Evolutionary conservation across 2,329 filamentous ascomycete genomes (phyloP).

Genomic region (Xylariales sp.): DNA sequence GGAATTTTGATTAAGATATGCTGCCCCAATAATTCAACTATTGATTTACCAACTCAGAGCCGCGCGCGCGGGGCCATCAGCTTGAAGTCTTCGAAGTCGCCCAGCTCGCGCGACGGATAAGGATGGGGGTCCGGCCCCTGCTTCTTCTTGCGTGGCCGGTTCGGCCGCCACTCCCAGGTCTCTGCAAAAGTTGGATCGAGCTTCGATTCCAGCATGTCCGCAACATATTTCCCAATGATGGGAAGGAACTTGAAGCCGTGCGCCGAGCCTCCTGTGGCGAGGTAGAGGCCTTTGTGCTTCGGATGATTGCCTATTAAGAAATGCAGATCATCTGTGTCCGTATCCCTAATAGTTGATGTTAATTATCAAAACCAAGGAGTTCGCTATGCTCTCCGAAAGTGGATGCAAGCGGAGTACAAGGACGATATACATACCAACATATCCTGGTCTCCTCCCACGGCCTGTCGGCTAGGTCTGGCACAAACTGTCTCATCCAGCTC

Average conservation of each 20-base stretch:
- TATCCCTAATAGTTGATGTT: background rate
- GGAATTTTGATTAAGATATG: no score
- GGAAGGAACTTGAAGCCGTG: conserved; percentile 27
- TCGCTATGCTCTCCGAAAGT: no score
- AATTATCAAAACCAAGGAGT: background rate
- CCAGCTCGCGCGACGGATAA: background rate
- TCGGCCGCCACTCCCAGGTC: background rate
- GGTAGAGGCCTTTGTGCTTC: background rate
- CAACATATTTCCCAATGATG: conserved; percentile 23
- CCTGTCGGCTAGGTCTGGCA: conserved; percentile 1
- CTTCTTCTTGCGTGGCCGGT: no score
- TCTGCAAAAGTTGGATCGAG: background rate
- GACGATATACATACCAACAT: conserved; percentile 2
- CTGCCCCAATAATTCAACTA: no score
- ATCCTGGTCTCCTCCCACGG: background rate
- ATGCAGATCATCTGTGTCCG: background rate
- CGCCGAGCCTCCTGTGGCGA: background rate
- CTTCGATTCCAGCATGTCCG: conserved; percentile 21
- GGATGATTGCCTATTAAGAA: background rate
- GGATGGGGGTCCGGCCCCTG: background rate
- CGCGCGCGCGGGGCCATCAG: background rate
- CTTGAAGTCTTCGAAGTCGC: no score
- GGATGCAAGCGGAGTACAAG: no score
- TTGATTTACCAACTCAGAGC: no score
- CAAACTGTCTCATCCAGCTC: background rate